These are phyloP conservation scores for Coemansia sp. DNA, from an alignment of 192 early-diverging fungal species.

Conservation along the genomic window DNA sequence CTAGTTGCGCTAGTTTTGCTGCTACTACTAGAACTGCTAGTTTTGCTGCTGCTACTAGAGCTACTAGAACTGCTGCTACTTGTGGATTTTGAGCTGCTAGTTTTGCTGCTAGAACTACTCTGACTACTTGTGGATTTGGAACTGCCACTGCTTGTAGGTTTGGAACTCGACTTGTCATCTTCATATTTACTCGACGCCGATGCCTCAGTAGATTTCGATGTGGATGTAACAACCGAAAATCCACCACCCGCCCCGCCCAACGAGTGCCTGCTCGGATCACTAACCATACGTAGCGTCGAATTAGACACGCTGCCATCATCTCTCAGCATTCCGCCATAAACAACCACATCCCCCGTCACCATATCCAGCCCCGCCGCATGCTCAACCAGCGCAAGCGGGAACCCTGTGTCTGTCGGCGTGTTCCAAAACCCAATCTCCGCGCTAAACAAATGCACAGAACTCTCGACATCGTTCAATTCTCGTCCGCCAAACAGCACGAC, in stretches of 20 bases:
- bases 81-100: not conserved
- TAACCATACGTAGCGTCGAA: constrained; percentile 42
- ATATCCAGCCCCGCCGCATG: constrained; percentile 27
- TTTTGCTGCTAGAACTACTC: not conserved
- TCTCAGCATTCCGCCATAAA: constrained; percentile 29
- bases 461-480: constrained; percentile 5
- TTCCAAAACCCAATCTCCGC: constrained; percentile 46
- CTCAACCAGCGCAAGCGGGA: constrained; percentile 27
- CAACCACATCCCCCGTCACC: constrained; percentile 40
- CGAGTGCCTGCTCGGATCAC: constrained; percentile 15
- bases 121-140: not conserved
- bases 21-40: not conserved
- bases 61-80: not conserved
- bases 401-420: constrained; percentile 14
- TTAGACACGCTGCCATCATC: constrained; percentile 18
- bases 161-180: not conserved
- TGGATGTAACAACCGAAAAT: constrained; percentile 1
- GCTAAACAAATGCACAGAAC: constrained; percentile 36
- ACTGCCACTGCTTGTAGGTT: not conserved
- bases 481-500: constrained; percentile 37
- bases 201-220: constrained; percentile 2
- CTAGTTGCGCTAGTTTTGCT: not conserved
- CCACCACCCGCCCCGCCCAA: not conserved
- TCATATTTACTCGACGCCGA: not conserved
- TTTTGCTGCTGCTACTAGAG: not conserved